Evolutionary conservation across 768 basidiomycete species (phyloP).

Genomic region (Chalciporus pseudorubinellus): DNA sequence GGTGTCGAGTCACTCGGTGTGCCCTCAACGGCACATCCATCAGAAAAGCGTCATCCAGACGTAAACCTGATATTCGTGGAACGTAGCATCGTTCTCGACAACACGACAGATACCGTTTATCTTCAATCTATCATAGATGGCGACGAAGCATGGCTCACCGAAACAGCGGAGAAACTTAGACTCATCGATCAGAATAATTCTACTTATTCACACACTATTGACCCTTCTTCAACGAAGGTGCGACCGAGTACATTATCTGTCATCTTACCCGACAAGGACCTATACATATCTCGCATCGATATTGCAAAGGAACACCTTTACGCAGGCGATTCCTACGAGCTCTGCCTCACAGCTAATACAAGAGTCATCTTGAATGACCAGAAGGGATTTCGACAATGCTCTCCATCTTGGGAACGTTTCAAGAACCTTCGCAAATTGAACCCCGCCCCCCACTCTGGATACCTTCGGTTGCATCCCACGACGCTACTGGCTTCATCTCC

Average conservation of each 20-base stretch:
- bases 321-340: slow-evolving; percentile 88
- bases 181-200: slow-evolving; percentile 10
- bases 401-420: slow-evolving; percentile 70
- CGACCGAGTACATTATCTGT: slow-evolving; percentile 32
- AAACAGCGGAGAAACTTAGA: slow-evolving; percentile 33
- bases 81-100: slow-evolving; percentile 71
- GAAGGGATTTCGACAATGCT: slow-evolving; percentile 10
- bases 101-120: slow-evolving; percentile 44
- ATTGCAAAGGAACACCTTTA: slow-evolving; percentile 71
- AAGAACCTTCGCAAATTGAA: slow-evolving; percentile 69
- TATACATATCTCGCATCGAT: slow-evolving; percentile 68
- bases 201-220: slow-evolving; percentile 10
- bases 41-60: slow-evolving; percentile 56
- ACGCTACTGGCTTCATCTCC: slow-evolving; percentile 86
- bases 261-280: slow-evolving; percentile 51
- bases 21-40: slow-evolving; percentile 31
- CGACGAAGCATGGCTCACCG: slow-evolving; percentile 61
- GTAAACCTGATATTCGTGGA: slow-evolving; percentile 77
- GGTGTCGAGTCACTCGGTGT: slow-evolving; percentile 58
- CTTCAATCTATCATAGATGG: slow-evolving; percentile 62
- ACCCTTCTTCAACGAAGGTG: slow-evolving; percentile 28
- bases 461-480: slow-evolving; percentile 71
- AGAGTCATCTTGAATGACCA: slow-evolving; percentile 47
- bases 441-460: slow-evolving; percentile 87
- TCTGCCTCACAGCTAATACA: slow-evolving; percentile 82